A percentile compares a stretch with the other conserved stretches of the same genome.
These are phyloP conservation scores for Suillus hirtellus DNA, from an alignment of 768 basidiomycete genomes.

Conservation along the genomic window DNA sequence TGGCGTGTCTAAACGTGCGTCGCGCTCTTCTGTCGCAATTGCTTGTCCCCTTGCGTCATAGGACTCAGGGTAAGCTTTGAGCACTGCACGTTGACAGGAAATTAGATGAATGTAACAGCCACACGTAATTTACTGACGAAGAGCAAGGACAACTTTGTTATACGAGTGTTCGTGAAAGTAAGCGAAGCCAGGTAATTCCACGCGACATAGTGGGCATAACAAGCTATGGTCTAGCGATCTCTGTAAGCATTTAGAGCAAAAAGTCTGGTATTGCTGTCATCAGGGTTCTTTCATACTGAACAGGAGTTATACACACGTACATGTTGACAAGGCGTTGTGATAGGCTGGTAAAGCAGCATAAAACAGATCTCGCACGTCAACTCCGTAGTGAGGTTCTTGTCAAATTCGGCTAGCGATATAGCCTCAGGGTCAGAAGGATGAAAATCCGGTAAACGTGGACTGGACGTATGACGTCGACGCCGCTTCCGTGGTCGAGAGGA, in stretches of 20 bases:
- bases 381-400: slow-evolving; percentile 64
- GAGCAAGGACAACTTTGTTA: slow-evolving; percentile 70
- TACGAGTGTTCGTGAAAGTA: slow-evolving; percentile 81
- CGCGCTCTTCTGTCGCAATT: slow-evolving; percentile 76
- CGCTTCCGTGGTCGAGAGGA: slow-evolving; percentile 28
- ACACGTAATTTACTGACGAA: slow-evolving; percentile 50
- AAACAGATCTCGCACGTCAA: slow-evolving; percentile 93
- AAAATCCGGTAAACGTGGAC: slow-evolving; percentile 32
- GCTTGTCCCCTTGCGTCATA: slow-evolving; percentile 65
- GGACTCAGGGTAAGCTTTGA: slow-evolving; percentile 63
- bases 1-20: slow-evolving; percentile 81
- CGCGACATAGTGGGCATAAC: slow-evolving; percentile 85
- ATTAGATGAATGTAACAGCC: slow-evolving; percentile 10
- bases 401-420: slow-evolving; percentile 40
- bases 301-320: slow-evolving; percentile 44
- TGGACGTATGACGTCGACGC: slow-evolving; percentile 28
- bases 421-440: slow-evolving; percentile 22
- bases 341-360: slow-evolving; percentile 76
- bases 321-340: slow-evolving; percentile 96
- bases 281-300: slow-evolving; percentile 12
- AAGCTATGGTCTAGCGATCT: slow-evolving; percentile 85
- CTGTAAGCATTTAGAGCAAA: slow-evolving; percentile 86
- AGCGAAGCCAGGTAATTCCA: slow-evolving; percentile 68
- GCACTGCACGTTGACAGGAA: slow-evolving; percentile 43
- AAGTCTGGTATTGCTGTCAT: slow-evolving; percentile 57